These are phyloP conservation scores for Ammopiptanthus mongolicus DNA, from an alignment of 306 rosid genomes.

Conservation along the genomic window DNA sequence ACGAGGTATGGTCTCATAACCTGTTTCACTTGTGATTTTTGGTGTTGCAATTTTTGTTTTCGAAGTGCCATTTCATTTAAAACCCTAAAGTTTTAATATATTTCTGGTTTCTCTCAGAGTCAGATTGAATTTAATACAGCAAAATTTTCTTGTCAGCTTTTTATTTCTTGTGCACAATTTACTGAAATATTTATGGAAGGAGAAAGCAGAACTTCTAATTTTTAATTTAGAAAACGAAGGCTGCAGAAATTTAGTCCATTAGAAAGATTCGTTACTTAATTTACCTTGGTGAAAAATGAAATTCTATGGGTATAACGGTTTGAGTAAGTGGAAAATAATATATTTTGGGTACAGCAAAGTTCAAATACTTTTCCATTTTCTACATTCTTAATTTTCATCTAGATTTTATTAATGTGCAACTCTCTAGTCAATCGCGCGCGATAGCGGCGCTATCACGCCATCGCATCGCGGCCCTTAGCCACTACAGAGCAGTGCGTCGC, in stretches of 20 bases:
- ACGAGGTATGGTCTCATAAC: conserved; percentile 53
- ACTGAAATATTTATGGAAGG: not conserved
- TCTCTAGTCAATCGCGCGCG: too few relatives aligned
- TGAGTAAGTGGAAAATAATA: not conserved
- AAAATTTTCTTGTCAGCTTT: not conserved
- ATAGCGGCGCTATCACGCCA: too few relatives aligned
- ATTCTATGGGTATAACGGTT: not conserved
- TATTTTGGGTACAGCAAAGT: not conserved
- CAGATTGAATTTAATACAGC: not conserved
- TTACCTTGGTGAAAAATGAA: not conserved
- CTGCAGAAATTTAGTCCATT: not conserved
- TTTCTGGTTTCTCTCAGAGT: conserved; percentile 1
- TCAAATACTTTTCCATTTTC: not conserved
- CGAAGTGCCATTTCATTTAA: not conserved
- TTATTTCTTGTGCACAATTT: not conserved
- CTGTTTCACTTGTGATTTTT: conserved; percentile 18
- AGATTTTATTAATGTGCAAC: not conserved
- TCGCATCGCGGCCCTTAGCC: too few relatives aligned
- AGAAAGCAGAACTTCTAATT: not conserved
- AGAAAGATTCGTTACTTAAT: not conserved
- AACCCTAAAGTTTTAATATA: not conserved
- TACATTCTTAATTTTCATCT: not conserved
- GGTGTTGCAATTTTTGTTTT: conserved; percentile 5
- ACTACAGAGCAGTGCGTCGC: too few relatives aligned
- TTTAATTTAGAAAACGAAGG: not conserved